Evolutionary conservation across 106 monocot genomes (phyloP), one percentile per base, ranked within the genome.

Genomic region (Dioscorea alata): DNA sequence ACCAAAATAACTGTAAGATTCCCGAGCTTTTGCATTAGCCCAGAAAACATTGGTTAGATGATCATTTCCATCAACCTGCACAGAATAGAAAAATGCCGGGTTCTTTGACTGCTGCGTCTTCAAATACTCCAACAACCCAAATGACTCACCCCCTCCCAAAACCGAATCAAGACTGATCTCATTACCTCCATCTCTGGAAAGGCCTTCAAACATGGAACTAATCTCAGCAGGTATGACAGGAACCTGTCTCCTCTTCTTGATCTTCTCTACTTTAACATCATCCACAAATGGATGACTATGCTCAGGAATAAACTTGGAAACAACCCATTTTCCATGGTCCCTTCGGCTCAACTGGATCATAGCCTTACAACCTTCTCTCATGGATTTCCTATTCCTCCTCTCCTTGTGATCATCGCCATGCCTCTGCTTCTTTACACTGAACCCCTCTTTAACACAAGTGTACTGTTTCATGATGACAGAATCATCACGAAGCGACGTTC

Each of bases 1-100:
- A 21, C 80, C 80, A 73, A 80, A 80, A 51, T 74, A 49, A 32
- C 64, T 42, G 48, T 80, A 80, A 12, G 80, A 69, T n/a, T 33
- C 31, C 12, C 74, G 34, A 4, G 68, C 69, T 48, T 63, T 69
- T 23, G 73, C 68, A 49, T 63, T 67, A 25, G 73, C 79, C 79
- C 73, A 79, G 18, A 79, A 64, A 9, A 60, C 59, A 66, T 74
- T 80, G 18, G 61, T 73, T 35, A 73, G 16, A 63, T 12, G 42
- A 14, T 49, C 66, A 23, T 62, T 24, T 8, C 56, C 23, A 50
- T 68, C 68, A 23, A 72, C 62, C 32, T 73, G 68, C 2, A 79
- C 15, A 0, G 67, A 33, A 68, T 73, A 79, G 20, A 73, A 79
- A 34, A 79, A 79, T 0, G 61, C 72, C 25, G 73, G 66, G 49